Conservation (phyloP, 106 monocot species). For the Triglochin maritima region DNA sequence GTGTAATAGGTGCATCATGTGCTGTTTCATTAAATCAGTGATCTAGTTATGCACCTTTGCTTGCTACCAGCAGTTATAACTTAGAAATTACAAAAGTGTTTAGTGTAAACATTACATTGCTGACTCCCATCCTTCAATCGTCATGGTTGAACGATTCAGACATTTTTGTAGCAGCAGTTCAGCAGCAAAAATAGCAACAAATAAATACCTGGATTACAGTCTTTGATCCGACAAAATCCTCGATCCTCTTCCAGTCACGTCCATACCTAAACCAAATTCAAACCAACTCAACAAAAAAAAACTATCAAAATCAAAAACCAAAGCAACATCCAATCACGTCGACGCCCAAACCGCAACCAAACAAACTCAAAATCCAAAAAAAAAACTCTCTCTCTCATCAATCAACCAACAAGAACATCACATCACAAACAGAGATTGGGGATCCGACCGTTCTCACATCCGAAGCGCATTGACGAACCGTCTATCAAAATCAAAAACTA, state of each 20-base stretch:
- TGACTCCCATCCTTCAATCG: not conserved
- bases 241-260: constrained; percentile 60
- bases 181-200: not conserved
- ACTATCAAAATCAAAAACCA: not conserved
- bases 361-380: not conserved
- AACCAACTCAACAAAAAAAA: not conserved
- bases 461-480: constrained; percentile 70
- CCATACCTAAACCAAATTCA: constrained; percentile 23
- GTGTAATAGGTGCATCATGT: too few species aligned
- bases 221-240: constrained; percentile 57
- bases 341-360: not conserved
- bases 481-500: constrained; percentile 10
- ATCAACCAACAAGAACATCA: not conserved
- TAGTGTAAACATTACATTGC: not conserved
- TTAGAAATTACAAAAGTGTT: not conserved
- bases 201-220: constrained; percentile 44
- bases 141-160: not conserved
- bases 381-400: not conserved
- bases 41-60: too few species aligned
- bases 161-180: not conserved
- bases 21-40: too few species aligned
- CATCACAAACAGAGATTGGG: not conserved
- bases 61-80: too few species aligned
- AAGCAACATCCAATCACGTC: not conserved
- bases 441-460: constrained; percentile 22